These are phyloP conservation scores for Clonostachys solani DNA, from an alignment of 2,329 filamentous ascomycete species.

Conservation along the genomic window DNA sequence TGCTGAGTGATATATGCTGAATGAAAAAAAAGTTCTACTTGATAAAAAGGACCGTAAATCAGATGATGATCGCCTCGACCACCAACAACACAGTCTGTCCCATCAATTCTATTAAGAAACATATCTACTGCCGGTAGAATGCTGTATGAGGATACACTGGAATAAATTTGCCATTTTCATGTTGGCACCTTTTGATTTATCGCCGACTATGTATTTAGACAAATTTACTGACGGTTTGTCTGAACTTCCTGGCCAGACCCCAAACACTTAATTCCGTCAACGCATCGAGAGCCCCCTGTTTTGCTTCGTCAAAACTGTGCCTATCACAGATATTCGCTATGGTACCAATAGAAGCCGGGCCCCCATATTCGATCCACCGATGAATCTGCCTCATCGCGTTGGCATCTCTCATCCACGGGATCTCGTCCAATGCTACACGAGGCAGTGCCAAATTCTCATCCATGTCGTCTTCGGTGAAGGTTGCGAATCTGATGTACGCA, in stretches of 20 bases:
- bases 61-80: too few species aligned
- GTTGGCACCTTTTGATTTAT: too few species aligned
- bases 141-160: too few species aligned
- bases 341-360: not conserved
- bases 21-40: too few species aligned
- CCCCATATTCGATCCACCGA: not conserved
- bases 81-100: too few species aligned
- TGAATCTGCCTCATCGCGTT: not conserved
- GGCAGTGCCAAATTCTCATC: not conserved
- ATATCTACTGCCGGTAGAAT: too few species aligned
- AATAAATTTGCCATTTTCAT: too few species aligned
- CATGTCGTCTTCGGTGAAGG: not conserved
- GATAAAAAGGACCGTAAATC: too few species aligned
- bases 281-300: constrained; percentile 14
- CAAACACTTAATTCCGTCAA: constrained; percentile 14
- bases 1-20: too few species aligned
- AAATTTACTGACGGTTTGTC: not conserved
- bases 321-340: constrained; percentile 9
- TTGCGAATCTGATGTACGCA: constrained; percentile 8
- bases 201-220: not conserved
- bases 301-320: not conserved
- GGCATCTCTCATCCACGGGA: not conserved
- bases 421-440: not conserved
- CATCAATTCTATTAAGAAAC: too few species aligned
- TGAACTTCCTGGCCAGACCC: constrained; percentile 20